Evolutionary conservation across 1,139 yeast species (phyloP), one percentile per base, ranked within the genome.

Genomic region (Blastobotrys aristatus): DNA sequence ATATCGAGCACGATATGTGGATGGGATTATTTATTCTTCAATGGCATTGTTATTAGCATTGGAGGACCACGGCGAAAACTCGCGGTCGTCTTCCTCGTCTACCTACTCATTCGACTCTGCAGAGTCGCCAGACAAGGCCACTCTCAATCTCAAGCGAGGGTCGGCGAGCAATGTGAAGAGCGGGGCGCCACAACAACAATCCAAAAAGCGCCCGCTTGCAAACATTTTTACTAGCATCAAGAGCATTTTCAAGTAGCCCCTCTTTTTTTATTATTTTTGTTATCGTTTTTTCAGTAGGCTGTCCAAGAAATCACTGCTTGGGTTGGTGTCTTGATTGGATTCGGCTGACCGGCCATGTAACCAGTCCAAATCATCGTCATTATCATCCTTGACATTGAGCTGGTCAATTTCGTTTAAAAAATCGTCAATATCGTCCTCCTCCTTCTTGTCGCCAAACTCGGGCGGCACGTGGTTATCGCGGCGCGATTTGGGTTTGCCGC

Each of bases 341-440:
- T 6, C 10, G 5, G 27, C 10, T 24, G 27, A 24, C 27, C 8
- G 37, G 8, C 11, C 37, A n/a, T 33, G 13, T 16, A 6, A 16
- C 37, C 37, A 33, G 16, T 33, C 37, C 37, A 33, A 33, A 17
- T 33, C 37, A 16, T 33, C 37, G n/a, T 33, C 37, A 33, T 21
- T 33, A 33, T 14, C 17, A 13, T 33, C 37, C 14, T 40, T 33
- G 4, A 33, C 24, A n/a, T 40, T 48, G 13, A 46, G 29, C 6
- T 36, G 41, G 30, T 53, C 58, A 13, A 56, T 45, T 8, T 52
- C 56, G 30, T 57, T 60, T 53, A 64, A 54, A 43, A 63, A 64
- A 7, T 52, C 56, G 30, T 62, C 65, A 43, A 63, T 57, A 34
- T 63, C 67, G 21, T 53, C 56, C 8, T 61, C 64, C 21, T 57